Conservation (phyloP, 139 green algal species). For the Chlorella sp. region DNA sequence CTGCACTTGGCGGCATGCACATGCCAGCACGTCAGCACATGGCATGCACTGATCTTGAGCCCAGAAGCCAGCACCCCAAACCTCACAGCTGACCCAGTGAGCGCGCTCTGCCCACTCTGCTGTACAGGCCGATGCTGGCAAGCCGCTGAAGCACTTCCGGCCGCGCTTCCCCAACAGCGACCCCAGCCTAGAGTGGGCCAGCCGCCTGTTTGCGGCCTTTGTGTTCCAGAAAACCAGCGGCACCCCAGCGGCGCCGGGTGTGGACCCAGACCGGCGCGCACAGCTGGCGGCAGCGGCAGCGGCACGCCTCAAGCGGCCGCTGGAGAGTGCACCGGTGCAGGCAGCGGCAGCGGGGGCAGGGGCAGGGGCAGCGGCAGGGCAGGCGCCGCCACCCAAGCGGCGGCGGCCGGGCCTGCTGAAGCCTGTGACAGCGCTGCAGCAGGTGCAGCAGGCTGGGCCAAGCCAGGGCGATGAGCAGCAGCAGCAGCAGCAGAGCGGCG, state of each 20-base stretch:
- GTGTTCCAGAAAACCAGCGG: conserved; percentile 50
- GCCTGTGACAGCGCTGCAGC: background rate
- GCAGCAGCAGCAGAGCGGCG: background rate
- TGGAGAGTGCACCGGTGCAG: background rate
- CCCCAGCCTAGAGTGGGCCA: conserved; percentile 40
- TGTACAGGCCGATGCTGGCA: conserved; percentile 55
- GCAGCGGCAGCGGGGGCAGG: background rate
- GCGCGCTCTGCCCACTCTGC: too few relatives aligned
- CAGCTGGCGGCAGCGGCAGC: conserved; percentile 5
- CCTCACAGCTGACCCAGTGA: too few relatives aligned
- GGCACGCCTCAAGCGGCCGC: background rate
- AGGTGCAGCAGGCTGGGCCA: background rate
- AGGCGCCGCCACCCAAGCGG: conserved; percentile 7
- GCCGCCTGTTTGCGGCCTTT: conserved; percentile 51
- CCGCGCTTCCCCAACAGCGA: conserved; percentile 62
- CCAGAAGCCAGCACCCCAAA: too few relatives aligned
- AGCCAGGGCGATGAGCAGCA: background rate
- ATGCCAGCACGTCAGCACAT: too few relatives aligned
- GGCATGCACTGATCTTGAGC: too few relatives aligned
- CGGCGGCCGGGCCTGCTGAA: conserved; percentile 8
- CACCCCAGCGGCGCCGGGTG: background rate
- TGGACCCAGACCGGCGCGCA: too few relatives aligned
- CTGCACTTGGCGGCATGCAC: too few relatives aligned
- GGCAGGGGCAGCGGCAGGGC: background rate
- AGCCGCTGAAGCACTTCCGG: conserved; percentile 80